These are phyloP conservation scores for Mangifera indica DNA, from an alignment of 345 rosid genomes.

Conservation along the genomic window DNA sequence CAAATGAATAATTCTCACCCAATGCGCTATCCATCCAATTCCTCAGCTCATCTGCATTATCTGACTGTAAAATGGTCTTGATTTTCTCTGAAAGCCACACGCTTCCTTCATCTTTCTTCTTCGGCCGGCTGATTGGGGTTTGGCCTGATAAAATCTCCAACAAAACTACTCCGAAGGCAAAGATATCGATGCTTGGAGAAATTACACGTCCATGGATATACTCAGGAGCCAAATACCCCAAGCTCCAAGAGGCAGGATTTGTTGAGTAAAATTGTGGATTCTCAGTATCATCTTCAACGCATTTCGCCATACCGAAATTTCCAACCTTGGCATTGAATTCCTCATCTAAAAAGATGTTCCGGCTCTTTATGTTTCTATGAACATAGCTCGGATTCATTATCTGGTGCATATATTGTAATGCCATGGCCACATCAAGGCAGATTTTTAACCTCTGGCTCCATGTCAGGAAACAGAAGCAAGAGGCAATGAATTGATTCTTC, in stretches of 20 bases:
- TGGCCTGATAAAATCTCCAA: conserved; percentile 76
- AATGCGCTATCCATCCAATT: conserved; percentile 74
- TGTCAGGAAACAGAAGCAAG: conserved; percentile 83
- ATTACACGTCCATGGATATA: conserved; percentile 44
- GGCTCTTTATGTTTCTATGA: conserved; percentile 66
- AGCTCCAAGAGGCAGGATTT: conserved; percentile 39
- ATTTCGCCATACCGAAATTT: conserved; percentile 66
- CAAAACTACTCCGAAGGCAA: conserved; percentile 65
- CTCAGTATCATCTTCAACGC: conserved; percentile 37
- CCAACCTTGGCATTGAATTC: conserved; percentile 86
- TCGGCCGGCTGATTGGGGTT: conserved; percentile 45
- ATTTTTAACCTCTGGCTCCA: conserved; percentile 89
- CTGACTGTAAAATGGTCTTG: conserved; percentile 40
- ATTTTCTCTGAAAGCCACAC: conserved; percentile 45
- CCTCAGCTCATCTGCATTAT: conserved; percentile 50
- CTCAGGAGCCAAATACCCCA: conserved; percentile 60
- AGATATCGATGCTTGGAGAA: conserved; percentile 61
- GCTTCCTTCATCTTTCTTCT: conserved; percentile 34
- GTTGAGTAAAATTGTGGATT: conserved; percentile 27
- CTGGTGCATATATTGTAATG: conserved; percentile 83
- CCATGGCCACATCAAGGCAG: conserved; percentile 80
- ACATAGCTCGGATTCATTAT: conserved; percentile 70
- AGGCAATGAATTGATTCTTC: conserved; percentile 88
- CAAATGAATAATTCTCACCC: conserved; percentile 71
- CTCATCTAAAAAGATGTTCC: conserved; percentile 79